Base-by-base conservation (phyloP, 169 alveolate species). In the Plasmodium fragile region DNA sequence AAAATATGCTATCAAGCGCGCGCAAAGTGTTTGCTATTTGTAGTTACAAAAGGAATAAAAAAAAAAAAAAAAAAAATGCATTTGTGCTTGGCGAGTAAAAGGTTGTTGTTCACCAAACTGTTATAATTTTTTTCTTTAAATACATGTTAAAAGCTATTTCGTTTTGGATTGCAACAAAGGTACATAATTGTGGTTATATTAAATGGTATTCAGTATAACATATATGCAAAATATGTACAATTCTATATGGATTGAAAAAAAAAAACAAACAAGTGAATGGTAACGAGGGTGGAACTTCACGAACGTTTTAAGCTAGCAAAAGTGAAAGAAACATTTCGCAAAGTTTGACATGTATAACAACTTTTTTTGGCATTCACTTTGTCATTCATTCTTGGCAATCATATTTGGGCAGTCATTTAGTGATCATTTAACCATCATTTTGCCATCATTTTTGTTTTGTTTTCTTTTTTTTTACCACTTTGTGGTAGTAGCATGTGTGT, bases 121-220 rank as follows among this genome's bases (percentile, higher is more conserved):
- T 82, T 53, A 69, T 71, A 71, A 71, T 83, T 71, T 25, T 52
- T 85, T 36, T 36, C 39, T 39, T 82, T 55, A 25, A 83, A 72
- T 45, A 59, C 39, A 83, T 71, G n/a, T 71, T 41, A 72, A 83
- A 45, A 83, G 92, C 92, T 83, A 83, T 83, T 82, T 81, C 22
- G 70, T 83, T 82, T 81, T 10, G 70, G 41, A 52, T 81, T 1
- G 13, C 55, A 32, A 32, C 2, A 28, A 71, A 83, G 22, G 78
- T 72, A 59, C 77, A 41, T 69, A 59, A 18, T 18, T 65, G 25
- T 65, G 75, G 75, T 49, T 49, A 49, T 49, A 13, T 11, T 13
- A 49, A 49, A 49, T 49, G 22, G 59, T 49, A 22, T 49, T 49
- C 5, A 49, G 18, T 49, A 49, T 65, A 65, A 65, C 75, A 65